Conservation (phyloP, 352 stramenopile genomes). For the Blastocystis sp. region DNA sequence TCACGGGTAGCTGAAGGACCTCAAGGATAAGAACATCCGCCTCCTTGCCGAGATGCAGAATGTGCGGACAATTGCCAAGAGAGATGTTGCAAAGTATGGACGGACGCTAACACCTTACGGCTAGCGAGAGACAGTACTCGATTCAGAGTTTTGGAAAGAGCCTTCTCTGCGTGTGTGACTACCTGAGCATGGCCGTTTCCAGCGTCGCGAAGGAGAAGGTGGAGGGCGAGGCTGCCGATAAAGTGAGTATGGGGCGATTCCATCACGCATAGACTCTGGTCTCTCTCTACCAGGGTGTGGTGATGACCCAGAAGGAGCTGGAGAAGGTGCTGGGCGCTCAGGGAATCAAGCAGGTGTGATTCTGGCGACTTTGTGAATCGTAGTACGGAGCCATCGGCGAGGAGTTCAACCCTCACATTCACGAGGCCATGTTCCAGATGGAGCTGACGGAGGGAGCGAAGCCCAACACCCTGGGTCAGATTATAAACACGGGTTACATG, state of each 20-base stretch:
- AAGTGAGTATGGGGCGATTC: background rate
- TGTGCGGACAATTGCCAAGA: constrained; percentile 54
- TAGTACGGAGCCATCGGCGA: constrained; percentile 48
- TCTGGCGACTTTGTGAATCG: background rate
- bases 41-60: constrained; percentile 68
- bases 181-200: constrained; percentile 38
- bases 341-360: constrained; percentile 38
- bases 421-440: constrained; percentile 66
- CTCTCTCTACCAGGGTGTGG: constrained; percentile 52
- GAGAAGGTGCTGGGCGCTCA: constrained; percentile 47
- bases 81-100: constrained; percentile 43
- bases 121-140: constrained; percentile 37
- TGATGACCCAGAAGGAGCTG: constrained; percentile 66
- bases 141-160: constrained; percentile 66
- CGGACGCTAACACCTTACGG: background rate
- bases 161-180: constrained; percentile 57
- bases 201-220: constrained; percentile 47
- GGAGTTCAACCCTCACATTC: constrained; percentile 43
- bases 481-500: constrained; percentile 55
- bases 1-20: constrained; percentile 47
- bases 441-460: constrained; percentile 31
- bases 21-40: constrained; percentile 66
- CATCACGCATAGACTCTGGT: constrained; percentile 24
- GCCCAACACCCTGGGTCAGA: constrained; percentile 42
- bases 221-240: constrained; percentile 46